These are phyloP conservation scores for Aureobasidium sp. DNA, from an alignment of 2,329 filamentous ascomycete genomes.

Conservation along the genomic window DNA sequence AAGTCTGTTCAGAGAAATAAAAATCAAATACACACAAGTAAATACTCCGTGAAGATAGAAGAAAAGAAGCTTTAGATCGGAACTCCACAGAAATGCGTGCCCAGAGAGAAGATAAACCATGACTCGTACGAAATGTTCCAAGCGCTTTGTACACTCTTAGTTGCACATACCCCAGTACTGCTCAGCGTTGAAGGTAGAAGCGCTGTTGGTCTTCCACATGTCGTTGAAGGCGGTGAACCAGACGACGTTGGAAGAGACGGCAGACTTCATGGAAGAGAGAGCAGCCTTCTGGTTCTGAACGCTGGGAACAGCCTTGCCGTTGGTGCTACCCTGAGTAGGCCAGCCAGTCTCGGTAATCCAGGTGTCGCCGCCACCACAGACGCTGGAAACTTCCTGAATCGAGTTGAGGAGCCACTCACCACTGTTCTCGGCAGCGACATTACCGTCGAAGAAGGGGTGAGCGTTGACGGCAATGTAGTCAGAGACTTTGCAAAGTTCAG, in stretches of 20 bases:
- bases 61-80: neutral
- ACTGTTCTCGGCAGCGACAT: slow-evolving; percentile 50
- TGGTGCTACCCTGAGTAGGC: slow-evolving; percentile 60
- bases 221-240: slow-evolving; percentile 77
- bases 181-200: slow-evolving; percentile 60
- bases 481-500: slow-evolving; percentile 60
- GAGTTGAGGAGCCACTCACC: slow-evolving; percentile 59
- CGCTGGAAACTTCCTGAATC: slow-evolving; percentile 38
- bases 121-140: slow-evolving; percentile 10
- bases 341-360: slow-evolving; percentile 80
- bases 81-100: slow-evolving; percentile 9
- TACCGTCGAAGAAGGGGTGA: slow-evolving; percentile 74
- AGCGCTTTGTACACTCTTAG: slow-evolving; percentile 1
- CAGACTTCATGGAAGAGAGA: slow-evolving; percentile 53
- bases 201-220: slow-evolving; percentile 61
- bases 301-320: slow-evolving; percentile 61
- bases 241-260: slow-evolving; percentile 54
- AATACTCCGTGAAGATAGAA: neutral
- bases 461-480: slow-evolving; percentile 77
- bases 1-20: neutral
- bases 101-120: slow-evolving; percentile 8
- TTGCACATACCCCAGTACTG: slow-evolving; percentile 57
- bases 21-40: too few relatives aligned
- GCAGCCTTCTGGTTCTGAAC: slow-evolving; percentile 57
- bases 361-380: slow-evolving; percentile 44